These are phyloP conservation scores for Gaultheria prostrata DNA, from an alignment of 148 eudicot genomes.

Conservation along the genomic window DNA sequence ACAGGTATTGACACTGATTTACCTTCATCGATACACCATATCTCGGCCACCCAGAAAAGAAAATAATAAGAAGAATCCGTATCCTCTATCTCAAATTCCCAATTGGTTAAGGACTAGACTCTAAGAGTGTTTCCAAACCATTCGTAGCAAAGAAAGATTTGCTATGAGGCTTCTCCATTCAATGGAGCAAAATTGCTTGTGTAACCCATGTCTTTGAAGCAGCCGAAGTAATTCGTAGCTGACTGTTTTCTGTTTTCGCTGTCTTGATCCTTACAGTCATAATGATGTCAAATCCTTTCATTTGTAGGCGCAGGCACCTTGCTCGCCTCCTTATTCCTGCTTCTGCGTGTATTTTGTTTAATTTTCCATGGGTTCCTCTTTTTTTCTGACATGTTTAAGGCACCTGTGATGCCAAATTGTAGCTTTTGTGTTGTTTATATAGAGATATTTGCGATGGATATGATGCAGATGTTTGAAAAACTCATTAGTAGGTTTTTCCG, in stretches of 20 bases:
- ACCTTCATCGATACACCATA: neutral
- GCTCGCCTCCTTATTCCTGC: neutral
- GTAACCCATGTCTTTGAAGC: neutral
- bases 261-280: neutral
- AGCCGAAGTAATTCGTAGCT: neutral
- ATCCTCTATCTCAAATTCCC: neutral
- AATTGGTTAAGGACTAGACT: neutral
- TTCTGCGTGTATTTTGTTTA: neutral
- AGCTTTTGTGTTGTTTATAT: neutral
- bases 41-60: neutral
- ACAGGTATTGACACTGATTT: conserved; percentile 47
- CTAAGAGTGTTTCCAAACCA: neutral
- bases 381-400: neutral
- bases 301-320: neutral
- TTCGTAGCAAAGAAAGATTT: neutral
- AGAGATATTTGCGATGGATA: neutral
- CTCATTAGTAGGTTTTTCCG: neutral
- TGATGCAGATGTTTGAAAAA: neutral
- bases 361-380: neutral
- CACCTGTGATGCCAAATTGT: neutral
- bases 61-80: neutral
- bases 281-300: neutral
- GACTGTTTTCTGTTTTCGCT: neutral
- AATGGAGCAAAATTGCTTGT: neutral
- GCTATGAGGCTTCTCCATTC: neutral